A percentile compares a stretch with the other conserved stretches of the same genome.
Evolutionary conservation across 2,329 filamentous ascomycete species (phyloP).

Genomic region (Aspergillus amoenus): DNA sequence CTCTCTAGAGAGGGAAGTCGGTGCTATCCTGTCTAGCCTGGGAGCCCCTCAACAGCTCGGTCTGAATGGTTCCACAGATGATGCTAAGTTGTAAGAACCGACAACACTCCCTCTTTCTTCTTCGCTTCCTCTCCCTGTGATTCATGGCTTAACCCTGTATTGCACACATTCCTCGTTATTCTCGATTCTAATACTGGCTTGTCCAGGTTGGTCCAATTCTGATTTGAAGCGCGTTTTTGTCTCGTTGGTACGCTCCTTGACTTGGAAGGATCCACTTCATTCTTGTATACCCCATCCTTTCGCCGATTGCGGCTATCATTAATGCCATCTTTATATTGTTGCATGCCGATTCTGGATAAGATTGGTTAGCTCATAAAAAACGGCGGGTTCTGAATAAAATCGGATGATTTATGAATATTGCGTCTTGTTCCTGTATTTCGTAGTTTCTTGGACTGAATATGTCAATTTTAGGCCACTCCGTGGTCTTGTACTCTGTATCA

Average conservation of each 20-base stretch:
- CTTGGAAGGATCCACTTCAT: slow-evolving; percentile 17
- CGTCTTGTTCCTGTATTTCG: too few relatives aligned
- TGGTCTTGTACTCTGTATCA: too few relatives aligned
- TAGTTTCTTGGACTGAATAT: too few relatives aligned
- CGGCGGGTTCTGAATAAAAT: slow-evolving; percentile 14
- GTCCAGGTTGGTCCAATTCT: slow-evolving; percentile 18
- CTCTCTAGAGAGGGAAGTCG: slow-evolving; percentile 48
- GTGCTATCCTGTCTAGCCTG: slow-evolving; percentile 40
- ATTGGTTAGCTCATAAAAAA: slow-evolving; percentile 11
- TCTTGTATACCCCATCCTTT: slow-evolving; percentile 26
- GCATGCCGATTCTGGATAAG: slow-evolving; percentile 14
- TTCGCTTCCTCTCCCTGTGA: background rate
- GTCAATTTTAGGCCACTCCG: too few relatives aligned
- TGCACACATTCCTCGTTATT: slow-evolving; percentile 2
- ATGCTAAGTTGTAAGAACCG: slow-evolving; percentile 34
- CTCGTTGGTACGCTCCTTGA: slow-evolving; percentile 12
- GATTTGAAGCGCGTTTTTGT: slow-evolving; percentile 22
- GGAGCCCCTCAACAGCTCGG: slow-evolving; percentile 21
- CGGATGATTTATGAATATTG: slow-evolving; percentile 14
- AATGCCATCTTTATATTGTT: slow-evolving; percentile 17
- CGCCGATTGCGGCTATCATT: slow-evolving; percentile 14
- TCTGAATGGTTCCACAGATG: slow-evolving; percentile 25
- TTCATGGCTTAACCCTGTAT: background rate
- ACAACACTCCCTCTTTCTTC: slow-evolving; percentile 7
- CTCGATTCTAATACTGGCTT: slow-evolving; percentile 15